Percentiles rank a stretch among this genome's conserved stretches.
These are phyloP conservation scores for Aspergillus campestris DNA, from an alignment of 495 filamentous ascomycete species.

Conservation along the genomic window DNA sequence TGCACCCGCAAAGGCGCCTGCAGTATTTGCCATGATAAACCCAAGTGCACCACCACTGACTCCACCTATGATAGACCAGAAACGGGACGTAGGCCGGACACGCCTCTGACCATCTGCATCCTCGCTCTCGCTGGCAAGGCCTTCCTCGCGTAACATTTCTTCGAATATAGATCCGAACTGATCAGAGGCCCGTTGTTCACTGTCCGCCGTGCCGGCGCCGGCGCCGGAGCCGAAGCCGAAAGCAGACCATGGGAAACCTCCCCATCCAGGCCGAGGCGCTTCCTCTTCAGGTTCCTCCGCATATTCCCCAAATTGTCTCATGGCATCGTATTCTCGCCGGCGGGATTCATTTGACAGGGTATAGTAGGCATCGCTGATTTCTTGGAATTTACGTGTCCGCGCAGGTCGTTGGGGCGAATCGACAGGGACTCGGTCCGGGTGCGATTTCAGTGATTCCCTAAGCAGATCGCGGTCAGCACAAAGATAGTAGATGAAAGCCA, in stretches of 20 bases:
- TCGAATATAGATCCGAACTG: conserved; percentile 93
- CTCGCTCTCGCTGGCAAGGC: conserved; percentile 56
- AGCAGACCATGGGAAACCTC: conserved; percentile 51
- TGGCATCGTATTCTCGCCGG: conserved; percentile 81
- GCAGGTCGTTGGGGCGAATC: conserved; percentile 76
- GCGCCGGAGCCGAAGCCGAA: conserved; percentile 47
- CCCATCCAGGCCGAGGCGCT: conserved; percentile 38
- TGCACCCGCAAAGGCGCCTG: conserved; percentile 80
- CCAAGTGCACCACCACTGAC: conserved; percentile 84
- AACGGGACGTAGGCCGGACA: conserved; percentile 53
- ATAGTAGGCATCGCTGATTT: conserved; percentile 97
- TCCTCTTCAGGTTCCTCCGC: conserved; percentile 54
- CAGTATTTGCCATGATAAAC: conserved; percentile 89
- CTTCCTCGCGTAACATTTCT: conserved; percentile 95
- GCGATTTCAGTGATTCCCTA: conserved; percentile 86
- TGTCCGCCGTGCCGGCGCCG: conserved; percentile 10
- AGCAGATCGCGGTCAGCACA: conserved; percentile 2
- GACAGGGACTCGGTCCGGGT: conserved; percentile 83
- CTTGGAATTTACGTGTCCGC: conserved; percentile 86
- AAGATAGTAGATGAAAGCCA: background rate
- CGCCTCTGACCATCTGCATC: conserved; percentile 15
- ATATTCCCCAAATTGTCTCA: conserved; percentile 46
- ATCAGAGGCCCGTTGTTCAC: conserved; percentile 49
- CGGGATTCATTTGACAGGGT: conserved; percentile 75
- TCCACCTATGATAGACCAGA: conserved; percentile 82